Evolutionary conservation across 2,329 filamentous ascomycete genomes (phyloP), one percentile per base, ranked within the genome.

Genomic region (Rosellinia necatrix): DNA sequence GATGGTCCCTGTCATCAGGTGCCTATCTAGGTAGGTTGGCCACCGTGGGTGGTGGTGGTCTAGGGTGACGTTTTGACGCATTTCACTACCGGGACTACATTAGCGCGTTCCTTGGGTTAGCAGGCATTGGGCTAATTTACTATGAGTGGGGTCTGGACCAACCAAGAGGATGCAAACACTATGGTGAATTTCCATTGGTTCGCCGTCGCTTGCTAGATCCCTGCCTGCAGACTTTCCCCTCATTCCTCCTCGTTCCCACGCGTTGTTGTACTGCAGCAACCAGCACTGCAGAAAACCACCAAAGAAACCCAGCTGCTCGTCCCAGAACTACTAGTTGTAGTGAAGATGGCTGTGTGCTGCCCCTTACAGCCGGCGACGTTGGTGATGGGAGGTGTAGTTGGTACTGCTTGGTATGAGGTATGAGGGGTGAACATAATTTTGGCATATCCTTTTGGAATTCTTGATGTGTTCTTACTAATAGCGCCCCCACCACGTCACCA

Each of bases 181-280:
- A 35, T 25, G 6, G 12, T n/a, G 21, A 34, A 19, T 30, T 51
- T 29, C 51, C 6, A 55, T 58, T 58, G 51, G 56, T 8, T 34
- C 4, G 27, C 34, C 51, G 27, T 54, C 44, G 44, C 29, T 42
- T 12, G 10, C 29, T 19, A 27, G 12, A 48, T 30, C 56, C 56
- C 34, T 58, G 56, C 37, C n/a, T 37, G 34, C 40, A 50, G 25
- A 40, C 30, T 8, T 22, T 9, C 47, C 48, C 47, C 42, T 53
- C 49, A 57, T 42, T 54, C 40, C 55, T n/a, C 24, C 55, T n/a
- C 24, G 44, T 49, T 49, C 43, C 50, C 55, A 54, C 50, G 55
- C 49, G 42, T 44, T 38, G 21, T 53, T 30, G 49, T 56, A n/a
- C n/a, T n/a, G n/a, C n/a, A n/a, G 54, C 53, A 49, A 41, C 41